phyloP scores from a whole-genome alignment of 2,329 filamentous ascomycete genomes.

The Neodidymelliopsis sp. region DNA sequence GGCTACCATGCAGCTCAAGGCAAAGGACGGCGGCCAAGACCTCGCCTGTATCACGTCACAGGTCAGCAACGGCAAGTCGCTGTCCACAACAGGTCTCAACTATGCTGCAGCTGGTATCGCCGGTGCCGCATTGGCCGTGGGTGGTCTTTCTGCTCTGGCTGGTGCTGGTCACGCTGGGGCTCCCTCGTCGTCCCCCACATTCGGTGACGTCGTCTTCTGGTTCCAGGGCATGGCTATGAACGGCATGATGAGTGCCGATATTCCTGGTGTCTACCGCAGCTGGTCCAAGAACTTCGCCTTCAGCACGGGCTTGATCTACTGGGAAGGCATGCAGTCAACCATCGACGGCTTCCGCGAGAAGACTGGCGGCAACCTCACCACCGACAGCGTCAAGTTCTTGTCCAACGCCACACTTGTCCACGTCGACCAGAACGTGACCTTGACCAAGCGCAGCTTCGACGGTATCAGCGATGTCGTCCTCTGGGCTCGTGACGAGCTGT shows the following conservation, averaged over 20 bases:
- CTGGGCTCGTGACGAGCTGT: constrained; percentile 59
- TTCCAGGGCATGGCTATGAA: constrained; percentile 96
- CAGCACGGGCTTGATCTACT: constrained; percentile 83
- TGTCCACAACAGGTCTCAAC: constrained; percentile 75
- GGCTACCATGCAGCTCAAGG: constrained; percentile 78
- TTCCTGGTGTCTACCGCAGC: constrained; percentile 85
- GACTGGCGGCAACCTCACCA: constrained; percentile 87
- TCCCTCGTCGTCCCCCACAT: constrained; percentile 78
- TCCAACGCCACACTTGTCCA: constrained; percentile 79
- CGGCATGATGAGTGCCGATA: constrained; percentile 91
- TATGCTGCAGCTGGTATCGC: constrained; percentile 86
- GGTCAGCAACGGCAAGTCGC: constrained; percentile 87
- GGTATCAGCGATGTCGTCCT: constrained; percentile 57
- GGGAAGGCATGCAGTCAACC: constrained; percentile 77
- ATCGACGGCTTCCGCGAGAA: constrained; percentile 83
- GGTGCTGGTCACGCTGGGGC: constrained; percentile 60
- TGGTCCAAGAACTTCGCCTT: constrained; percentile 95
- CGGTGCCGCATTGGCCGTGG: constrained; percentile 79
- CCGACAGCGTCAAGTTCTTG: constrained; percentile 78
- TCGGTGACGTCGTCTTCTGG: constrained; percentile 84
- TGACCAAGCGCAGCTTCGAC: constrained; percentile 60
- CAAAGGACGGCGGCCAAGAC: constrained; percentile 64
- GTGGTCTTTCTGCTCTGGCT: constrained; percentile 73
- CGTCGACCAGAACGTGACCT: constrained; percentile 63
- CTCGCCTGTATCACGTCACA: constrained; percentile 84